Evolutionary conservation across 2,329 filamentous ascomycete species (phyloP), one percentile per base, ranked within the genome.

Genomic region (Parafenestella ontariensis): DNA sequence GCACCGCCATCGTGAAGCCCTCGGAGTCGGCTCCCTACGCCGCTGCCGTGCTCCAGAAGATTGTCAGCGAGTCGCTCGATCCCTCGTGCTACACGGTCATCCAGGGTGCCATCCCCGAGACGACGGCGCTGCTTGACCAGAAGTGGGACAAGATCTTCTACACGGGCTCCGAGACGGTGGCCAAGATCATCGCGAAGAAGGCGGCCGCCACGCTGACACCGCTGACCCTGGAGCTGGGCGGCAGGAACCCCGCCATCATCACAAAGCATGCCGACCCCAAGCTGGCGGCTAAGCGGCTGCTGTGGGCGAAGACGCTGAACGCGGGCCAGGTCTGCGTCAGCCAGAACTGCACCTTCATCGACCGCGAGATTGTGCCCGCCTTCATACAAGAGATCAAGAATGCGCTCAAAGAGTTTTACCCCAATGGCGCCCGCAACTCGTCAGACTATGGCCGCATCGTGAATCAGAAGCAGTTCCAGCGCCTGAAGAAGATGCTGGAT

Each of bases 121-220:
- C 90, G 3, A 91, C 90, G 41, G 87, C 87, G 11, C 79, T 98
- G 40, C 84, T 99, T 29, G 87, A 94, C 53, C 86, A 92, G 79
- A 94, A 94, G 76, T 99, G 93, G 89, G 93, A 96, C 79, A 98
- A 97, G 84, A 96, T 99, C 70, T 93, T 95, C 81, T 99, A 96
- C 80, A 99, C 95, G 1, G 95, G 95, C 49, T 88, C 87, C 68
- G 83, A 84, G 47, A 79, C 74, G 24, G 92, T 97, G 17, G 95
- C 91, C 43, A 81, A 70, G 20, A 83, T 83, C 64, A 80, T 83
- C 53, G 78, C 81, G 13, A 81, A 82, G 75, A 82, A 82, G 69
- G 81, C 80, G 1, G 80, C 81, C 1, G 80, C 82, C 69, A 82
- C 81, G 0, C 73, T 83, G 57, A 98, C 95, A 0, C 95, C 95